These are phyloP conservation scores for Mycena latifolia DNA, from an alignment of 768 basidiomycete species.

Conservation along the genomic window DNA sequence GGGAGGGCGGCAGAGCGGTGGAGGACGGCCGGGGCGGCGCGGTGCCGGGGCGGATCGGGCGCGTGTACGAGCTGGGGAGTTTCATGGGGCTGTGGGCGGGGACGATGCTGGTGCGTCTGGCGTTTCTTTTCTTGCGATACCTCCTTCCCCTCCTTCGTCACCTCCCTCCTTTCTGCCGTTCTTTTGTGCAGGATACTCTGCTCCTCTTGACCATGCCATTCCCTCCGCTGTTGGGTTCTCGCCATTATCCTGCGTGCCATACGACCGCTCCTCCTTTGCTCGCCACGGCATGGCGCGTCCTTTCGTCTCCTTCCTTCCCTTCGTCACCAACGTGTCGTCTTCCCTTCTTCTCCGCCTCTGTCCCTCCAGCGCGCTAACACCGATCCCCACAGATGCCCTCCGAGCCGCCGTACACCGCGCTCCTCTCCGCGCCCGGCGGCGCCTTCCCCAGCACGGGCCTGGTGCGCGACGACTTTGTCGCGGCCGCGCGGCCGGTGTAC, in stretches of 20 bases:
- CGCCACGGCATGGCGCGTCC: background rate
- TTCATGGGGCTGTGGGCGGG: constrained; percentile 63
- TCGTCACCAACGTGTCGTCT: background rate
- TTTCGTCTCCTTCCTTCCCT: background rate
- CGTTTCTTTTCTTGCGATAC: background rate
- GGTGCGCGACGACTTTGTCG: no score
- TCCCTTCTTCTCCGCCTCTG: constrained; percentile 13
- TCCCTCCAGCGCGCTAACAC: background rate
- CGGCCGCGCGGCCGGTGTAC: constrained; percentile 56
- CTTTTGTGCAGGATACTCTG: no score
- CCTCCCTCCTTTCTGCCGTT: background rate
- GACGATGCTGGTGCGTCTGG: constrained; percentile 50
- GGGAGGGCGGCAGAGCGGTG: no score
- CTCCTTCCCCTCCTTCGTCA: background rate
- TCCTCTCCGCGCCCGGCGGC: constrained; percentile 38
- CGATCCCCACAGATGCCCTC: constrained; percentile 45
- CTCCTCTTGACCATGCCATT: no score
- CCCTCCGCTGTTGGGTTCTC: no score
- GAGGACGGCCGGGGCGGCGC: background rate
- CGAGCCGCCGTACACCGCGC: constrained; percentile 40
- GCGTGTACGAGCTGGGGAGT: constrained; percentile 54
- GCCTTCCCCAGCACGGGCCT: constrained; percentile 33
- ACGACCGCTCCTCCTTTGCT: background rate
- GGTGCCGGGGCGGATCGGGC: constrained; percentile 16
- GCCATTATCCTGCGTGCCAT: no score